Conservation (phyloP, 2,329 filamentous ascomycete species). For the Knufia petricola region DNA sequence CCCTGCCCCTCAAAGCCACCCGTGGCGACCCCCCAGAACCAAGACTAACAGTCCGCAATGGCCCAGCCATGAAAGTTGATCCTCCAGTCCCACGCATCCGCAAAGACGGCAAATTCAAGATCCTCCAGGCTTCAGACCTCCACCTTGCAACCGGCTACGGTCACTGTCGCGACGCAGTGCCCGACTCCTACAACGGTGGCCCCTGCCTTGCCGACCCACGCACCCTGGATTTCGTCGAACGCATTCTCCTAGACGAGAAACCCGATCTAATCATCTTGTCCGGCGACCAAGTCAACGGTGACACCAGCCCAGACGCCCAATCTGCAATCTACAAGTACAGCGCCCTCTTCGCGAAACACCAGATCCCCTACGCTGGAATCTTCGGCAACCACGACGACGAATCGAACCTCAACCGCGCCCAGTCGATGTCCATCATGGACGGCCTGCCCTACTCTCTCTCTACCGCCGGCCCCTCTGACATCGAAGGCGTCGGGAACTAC, state of each 20-base stretch:
- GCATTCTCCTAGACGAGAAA: slow-evolving; percentile 80
- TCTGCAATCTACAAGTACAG: slow-evolving; percentile 91
- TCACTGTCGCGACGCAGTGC: slow-evolving; percentile 74
- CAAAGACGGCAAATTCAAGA: slow-evolving; percentile 91
- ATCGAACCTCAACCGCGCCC: slow-evolving; percentile 62
- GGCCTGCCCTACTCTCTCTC: slow-evolving; percentile 82
- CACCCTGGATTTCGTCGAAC: slow-evolving; percentile 79
- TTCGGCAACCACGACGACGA: slow-evolving; percentile 98
- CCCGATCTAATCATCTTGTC: slow-evolving; percentile 86
- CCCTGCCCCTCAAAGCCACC: slow-evolving; percentile 56
- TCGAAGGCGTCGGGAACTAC: slow-evolving; percentile 93
- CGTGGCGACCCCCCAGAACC: slow-evolving; percentile 54
- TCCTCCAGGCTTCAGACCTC: slow-evolving; percentile 89
- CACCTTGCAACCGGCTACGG: slow-evolving; percentile 88
- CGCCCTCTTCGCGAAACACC: slow-evolving; percentile 70
- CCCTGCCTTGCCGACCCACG: slow-evolving; percentile 85
- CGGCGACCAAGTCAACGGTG: slow-evolving; percentile 92
- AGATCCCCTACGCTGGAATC: slow-evolving; percentile 85
- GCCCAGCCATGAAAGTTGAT: slow-evolving; percentile 48
- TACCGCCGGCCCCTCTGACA: slow-evolving; percentile 66
- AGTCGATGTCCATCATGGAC: slow-evolving; percentile 79
- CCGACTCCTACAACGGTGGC: slow-evolving; percentile 59
- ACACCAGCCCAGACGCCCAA: slow-evolving; percentile 81
- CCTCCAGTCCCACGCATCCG: slow-evolving; percentile 68
- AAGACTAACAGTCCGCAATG: slow-evolving; percentile 68